These are phyloP conservation scores for Curvularia lunata DNA, from an alignment of 2,329 filamentous ascomycete species.

Conservation along the genomic window DNA sequence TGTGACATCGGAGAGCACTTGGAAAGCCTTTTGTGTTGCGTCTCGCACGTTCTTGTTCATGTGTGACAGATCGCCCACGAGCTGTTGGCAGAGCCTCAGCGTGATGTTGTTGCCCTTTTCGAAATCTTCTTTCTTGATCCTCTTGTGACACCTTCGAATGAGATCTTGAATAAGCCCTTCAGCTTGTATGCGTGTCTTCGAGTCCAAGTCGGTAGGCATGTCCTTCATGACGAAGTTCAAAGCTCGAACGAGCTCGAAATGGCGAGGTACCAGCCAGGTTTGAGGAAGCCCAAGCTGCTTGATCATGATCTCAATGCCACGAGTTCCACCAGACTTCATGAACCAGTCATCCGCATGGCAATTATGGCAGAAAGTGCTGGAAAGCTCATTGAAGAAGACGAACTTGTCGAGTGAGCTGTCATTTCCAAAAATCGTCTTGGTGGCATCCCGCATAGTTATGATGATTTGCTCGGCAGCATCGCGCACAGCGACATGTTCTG, in stretches of 20 bases:
- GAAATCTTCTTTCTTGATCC: constrained; percentile 79
- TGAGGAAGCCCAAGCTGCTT: constrained; percentile 86
- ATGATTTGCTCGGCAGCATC: constrained; percentile 83
- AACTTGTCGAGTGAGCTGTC: constrained; percentile 74
- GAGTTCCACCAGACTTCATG: constrained; percentile 88
- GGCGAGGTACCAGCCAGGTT: constrained; percentile 79
- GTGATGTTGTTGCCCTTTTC: constrained; percentile 70
- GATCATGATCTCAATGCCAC: constrained; percentile 87
- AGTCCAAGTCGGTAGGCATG: constrained; percentile 91
- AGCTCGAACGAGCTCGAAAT: constrained; percentile 87
- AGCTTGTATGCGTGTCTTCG: constrained; percentile 82
- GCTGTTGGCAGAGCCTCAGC: constrained; percentile 78
- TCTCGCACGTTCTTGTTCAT: constrained; percentile 95
- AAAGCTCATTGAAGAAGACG: constrained; percentile 83
- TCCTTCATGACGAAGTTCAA: constrained; percentile 98
- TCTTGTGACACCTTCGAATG: constrained; percentile 77
- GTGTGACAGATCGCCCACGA: constrained; percentile 88
- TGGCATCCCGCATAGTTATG: constrained; percentile 76
- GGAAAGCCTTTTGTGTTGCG: constrained; percentile 80
- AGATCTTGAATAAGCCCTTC: constrained; percentile 83
- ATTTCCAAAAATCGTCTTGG: constrained; percentile 78
- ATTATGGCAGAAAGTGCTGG: constrained; percentile 86
- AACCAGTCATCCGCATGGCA: constrained; percentile 99
- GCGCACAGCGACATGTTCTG: constrained; percentile 78
- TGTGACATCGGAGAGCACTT: constrained; percentile 79